Conservation (phyloP, 768 basidiomycete species). For the Russula dissimulans region DNA sequence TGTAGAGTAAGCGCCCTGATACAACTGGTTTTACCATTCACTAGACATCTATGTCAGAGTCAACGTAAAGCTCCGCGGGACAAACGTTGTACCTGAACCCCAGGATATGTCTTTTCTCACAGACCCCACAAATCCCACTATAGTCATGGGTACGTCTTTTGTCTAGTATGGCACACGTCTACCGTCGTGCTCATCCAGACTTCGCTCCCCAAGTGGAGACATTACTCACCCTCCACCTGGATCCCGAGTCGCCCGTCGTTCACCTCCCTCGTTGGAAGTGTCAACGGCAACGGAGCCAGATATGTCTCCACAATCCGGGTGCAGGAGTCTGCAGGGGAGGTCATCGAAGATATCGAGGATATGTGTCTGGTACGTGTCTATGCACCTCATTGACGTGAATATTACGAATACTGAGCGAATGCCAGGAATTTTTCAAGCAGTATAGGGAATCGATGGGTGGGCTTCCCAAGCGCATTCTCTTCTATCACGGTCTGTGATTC, state of each 20-base stretch:
- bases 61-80: constrained; percentile 77
- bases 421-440: constrained; percentile 32
- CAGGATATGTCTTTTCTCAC: constrained; percentile 51
- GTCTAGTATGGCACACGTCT: neutral
- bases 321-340: constrained; percentile 58
- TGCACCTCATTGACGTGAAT: neutral
- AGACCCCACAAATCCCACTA: constrained; percentile 65
- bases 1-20: no score
- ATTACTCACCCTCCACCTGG: constrained; percentile 66
- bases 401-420: neutral
- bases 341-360: constrained; percentile 57
- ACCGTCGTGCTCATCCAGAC: neutral
- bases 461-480: constrained; percentile 56
- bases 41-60: constrained; percentile 36
- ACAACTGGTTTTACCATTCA: no score
- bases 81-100: constrained; percentile 67
- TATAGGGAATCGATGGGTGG: constrained; percentile 46
- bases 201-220: constrained; percentile 43
- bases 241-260: constrained; percentile 64
- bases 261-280: constrained; percentile 67
- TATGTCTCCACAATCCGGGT: constrained; percentile 52
- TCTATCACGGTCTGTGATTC: constrained; percentile 53
- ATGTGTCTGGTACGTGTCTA: constrained; percentile 47
- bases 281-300: constrained; percentile 65
- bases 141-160: constrained; percentile 53